Percentiles rank a stretch among this genome's conserved stretches.
These are phyloP conservation scores for Plasmodium gaboni DNA, from an alignment of 169 alveolate genomes.

Conservation along the genomic window DNA sequence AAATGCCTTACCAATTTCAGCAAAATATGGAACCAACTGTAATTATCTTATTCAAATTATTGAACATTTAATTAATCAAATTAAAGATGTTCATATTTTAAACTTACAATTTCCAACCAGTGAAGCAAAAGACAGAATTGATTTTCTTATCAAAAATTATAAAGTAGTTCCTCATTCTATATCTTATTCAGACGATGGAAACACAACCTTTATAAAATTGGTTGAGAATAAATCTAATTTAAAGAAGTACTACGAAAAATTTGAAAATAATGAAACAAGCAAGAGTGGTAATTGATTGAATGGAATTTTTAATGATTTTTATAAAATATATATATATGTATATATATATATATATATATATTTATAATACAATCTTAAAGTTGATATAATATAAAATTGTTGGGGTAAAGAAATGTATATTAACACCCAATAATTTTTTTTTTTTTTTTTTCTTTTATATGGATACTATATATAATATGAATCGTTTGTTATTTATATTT, in stretches of 20 bases:
- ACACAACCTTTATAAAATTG: conserved; percentile 54
- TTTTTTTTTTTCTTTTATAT: too few species aligned
- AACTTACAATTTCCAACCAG: conserved; percentile 34
- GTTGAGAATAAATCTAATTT: conserved; percentile 56
- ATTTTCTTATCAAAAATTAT: conserved; percentile 34
- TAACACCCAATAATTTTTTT: too few species aligned
- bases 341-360: conserved; percentile 3
- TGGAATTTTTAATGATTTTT: neutral
- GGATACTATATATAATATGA: too few species aligned
- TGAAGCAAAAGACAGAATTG: conserved; percentile 46
- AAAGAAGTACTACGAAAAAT: conserved; percentile 42
- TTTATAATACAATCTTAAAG: neutral
- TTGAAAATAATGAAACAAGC: neutral
- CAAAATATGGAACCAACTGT: conserved; percentile 62
- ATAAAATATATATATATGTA: neutral
- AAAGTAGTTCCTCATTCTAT: conserved; percentile 70
- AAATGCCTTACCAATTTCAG: conserved; percentile 66
- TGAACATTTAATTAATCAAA: conserved; percentile 24
- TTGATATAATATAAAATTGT: neutral
- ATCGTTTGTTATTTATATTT: too few species aligned
- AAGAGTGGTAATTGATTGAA: too few species aligned
- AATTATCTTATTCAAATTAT: conserved; percentile 50
- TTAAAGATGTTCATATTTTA: conserved; percentile 46
- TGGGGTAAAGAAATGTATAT: too few species aligned
- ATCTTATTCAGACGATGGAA: conserved; percentile 61